These are phyloP conservation scores for Vitis riparia DNA, from an alignment of 164 flowering plant species.

Conservation along the genomic window DNA sequence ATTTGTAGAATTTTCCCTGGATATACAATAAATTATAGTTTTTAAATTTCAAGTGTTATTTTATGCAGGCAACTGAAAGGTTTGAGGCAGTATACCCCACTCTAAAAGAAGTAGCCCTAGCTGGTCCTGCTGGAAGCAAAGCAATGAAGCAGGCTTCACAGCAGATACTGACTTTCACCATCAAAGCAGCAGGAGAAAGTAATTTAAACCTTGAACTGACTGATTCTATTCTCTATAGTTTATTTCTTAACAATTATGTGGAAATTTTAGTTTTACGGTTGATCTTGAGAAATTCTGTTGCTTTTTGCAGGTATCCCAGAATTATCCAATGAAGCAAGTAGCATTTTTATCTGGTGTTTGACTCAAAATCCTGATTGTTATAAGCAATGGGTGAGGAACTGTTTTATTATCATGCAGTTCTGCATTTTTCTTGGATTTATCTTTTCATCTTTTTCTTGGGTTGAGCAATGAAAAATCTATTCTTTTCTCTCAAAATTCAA, in stretches of 20 bases:
- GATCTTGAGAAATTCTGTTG: too few species aligned
- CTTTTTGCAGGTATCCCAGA: constrained; percentile 52
- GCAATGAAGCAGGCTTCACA: constrained; percentile 79
- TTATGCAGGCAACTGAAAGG: constrained; percentile 85
- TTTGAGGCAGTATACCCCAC: constrained; percentile 82
- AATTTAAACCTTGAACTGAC: not conserved
- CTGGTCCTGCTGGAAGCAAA: constrained; percentile 84
- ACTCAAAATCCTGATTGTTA: constrained; percentile 65
- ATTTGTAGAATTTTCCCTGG: not conserved
- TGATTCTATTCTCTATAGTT: not conserved
- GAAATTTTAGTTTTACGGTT: too few species aligned
- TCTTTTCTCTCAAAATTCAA: not conserved
- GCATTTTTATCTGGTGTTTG: constrained; percentile 70
- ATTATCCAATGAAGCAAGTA: constrained; percentile 67
- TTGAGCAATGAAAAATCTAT: not conserved
- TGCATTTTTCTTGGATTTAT: not conserved
- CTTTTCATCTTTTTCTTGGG: not conserved
- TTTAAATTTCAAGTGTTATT: constrained; percentile 3
- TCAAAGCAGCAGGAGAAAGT: constrained; percentile 73
- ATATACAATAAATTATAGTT: not conserved
- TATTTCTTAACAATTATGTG: too few species aligned
- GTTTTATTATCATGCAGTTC: not conserved
- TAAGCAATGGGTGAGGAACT: constrained; percentile 77
- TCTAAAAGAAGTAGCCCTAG: constrained; percentile 80
- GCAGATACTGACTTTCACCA: constrained; percentile 50